Evolutionary conservation across 805 yeast species (phyloP).

Genomic region (Metschnikowia gelsemii): DNA sequence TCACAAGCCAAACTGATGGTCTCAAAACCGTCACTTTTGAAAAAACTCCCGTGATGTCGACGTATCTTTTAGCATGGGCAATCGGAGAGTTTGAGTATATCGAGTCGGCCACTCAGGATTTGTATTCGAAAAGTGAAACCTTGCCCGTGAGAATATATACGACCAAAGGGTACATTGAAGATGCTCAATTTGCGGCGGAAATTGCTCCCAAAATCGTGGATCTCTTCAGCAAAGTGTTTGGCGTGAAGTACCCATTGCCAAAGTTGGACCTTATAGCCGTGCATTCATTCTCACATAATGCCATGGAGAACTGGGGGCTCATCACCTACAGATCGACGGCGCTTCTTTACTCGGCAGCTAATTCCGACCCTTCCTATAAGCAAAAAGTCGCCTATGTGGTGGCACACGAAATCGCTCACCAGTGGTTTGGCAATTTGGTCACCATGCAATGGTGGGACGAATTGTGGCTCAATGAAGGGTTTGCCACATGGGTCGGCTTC

Average conservation of each 20-base stretch:
- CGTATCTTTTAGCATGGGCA: constrained; percentile 60
- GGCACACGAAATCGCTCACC: constrained; percentile 85
- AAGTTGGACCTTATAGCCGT: constrained; percentile 79
- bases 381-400: constrained; percentile 80
- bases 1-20: constrained; percentile 1
- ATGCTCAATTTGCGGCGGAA: constrained; percentile 48
- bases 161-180: constrained; percentile 46
- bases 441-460: constrained; percentile 96
- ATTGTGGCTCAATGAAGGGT: constrained; percentile 86
- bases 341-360: constrained; percentile 44
- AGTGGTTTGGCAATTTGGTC: constrained; percentile 87
- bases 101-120: constrained; percentile 43
- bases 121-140: constrained; percentile 38
- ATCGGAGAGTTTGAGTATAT: constrained; percentile 56
- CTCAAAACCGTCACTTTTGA: constrained; percentile 37
- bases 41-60: constrained; percentile 54
- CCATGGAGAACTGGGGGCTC: constrained; percentile 91
- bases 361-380: constrained; percentile 51
- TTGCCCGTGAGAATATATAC: constrained; percentile 54
- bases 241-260: constrained; percentile 67
- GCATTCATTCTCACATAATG: constrained; percentile 78
- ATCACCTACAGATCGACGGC: constrained; percentile 63
- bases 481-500: constrained; percentile 85
- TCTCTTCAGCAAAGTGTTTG: constrained; percentile 48
- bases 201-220: constrained; percentile 52